phyloP scores from a whole-genome alignment of 2,329 filamentous ascomycete species.

The Penicillium nordicum region DNA sequence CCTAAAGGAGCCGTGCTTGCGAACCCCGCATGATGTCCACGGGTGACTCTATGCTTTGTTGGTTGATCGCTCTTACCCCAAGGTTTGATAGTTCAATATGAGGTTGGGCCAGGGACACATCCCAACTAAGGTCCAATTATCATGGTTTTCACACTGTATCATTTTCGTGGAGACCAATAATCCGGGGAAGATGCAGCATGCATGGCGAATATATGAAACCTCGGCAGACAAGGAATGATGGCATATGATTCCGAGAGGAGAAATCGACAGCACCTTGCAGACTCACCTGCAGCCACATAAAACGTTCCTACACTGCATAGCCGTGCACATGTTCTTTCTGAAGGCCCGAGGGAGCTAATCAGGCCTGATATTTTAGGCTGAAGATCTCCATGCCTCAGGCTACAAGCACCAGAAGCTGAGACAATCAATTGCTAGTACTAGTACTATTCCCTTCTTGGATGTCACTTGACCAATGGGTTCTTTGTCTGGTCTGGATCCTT shows the following conservation, averaged over 20 bases:
- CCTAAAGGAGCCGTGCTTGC: slow-evolving; percentile 2
- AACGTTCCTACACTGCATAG: background rate
- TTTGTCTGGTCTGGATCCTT: background rate
- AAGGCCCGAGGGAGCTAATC: background rate
- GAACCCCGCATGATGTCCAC: slow-evolving; percentile 1
- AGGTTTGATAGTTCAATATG: background rate
- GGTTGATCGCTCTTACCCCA: background rate
- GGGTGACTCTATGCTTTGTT: background rate
- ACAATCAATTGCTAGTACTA: background rate
- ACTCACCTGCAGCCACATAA: background rate
- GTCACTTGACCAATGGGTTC: background rate
- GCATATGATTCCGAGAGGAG: background rate
- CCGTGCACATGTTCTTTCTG: background rate
- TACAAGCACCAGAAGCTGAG: too few species aligned
- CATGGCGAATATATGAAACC: background rate
- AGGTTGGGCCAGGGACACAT: background rate
- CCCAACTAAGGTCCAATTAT: background rate
- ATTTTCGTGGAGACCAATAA: background rate
- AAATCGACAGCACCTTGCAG: background rate
- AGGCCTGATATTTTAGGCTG: background rate
- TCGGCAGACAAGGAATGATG: background rate
- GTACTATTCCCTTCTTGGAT: background rate
- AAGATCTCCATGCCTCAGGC: background rate
- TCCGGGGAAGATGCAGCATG: background rate
- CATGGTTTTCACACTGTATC: background rate